Evolutionary conservation across 2,329 filamentous ascomycete genomes (phyloP).

Genomic region (Fonsecaea erecta): DNA sequence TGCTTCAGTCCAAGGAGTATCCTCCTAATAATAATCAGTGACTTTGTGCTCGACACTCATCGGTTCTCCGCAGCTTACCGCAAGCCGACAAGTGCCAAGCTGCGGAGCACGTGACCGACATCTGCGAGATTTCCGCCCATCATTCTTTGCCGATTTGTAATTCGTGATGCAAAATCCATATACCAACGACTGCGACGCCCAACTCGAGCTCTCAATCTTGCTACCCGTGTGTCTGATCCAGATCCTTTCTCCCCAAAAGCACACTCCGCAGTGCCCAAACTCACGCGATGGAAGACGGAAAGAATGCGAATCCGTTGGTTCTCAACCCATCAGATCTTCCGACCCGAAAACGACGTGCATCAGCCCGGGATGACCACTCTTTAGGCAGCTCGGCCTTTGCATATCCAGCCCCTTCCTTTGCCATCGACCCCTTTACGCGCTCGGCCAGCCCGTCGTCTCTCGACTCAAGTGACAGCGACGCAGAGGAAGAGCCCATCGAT

Average conservation of each 20-base stretch:
- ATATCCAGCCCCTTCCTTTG: conserved; percentile 54
- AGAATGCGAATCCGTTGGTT: conserved; percentile 91
- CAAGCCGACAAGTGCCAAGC: neutral
- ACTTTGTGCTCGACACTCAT: neutral
- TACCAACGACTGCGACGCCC: neutral
- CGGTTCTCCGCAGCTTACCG: neutral
- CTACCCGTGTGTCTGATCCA: neutral
- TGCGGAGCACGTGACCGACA: neutral
- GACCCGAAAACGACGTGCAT: conserved; percentile 65
- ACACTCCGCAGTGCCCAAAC: too few species aligned
- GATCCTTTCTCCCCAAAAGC: neutral
- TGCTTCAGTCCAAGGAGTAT: neutral
- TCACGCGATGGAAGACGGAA: conserved; percentile 37
- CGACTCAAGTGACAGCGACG: conserved; percentile 53
- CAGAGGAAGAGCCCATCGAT: conserved; percentile 83
- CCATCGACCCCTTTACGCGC: conserved; percentile 54
- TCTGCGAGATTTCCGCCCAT: neutral
- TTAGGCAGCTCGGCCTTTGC: conserved; percentile 55
- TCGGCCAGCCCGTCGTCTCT: conserved; percentile 44
- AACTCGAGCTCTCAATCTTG: neutral
- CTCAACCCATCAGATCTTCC: conserved; percentile 86
- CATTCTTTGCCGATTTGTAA: neutral
- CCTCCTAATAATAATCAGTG: neutral
- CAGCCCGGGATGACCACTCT: conserved; percentile 49
- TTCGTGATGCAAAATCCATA: neutral